Evolutionary conservation across 140 eudicot species (phyloP), one percentile per base, ranked within the genome.

Genomic region (Senecio squalidus): DNA sequence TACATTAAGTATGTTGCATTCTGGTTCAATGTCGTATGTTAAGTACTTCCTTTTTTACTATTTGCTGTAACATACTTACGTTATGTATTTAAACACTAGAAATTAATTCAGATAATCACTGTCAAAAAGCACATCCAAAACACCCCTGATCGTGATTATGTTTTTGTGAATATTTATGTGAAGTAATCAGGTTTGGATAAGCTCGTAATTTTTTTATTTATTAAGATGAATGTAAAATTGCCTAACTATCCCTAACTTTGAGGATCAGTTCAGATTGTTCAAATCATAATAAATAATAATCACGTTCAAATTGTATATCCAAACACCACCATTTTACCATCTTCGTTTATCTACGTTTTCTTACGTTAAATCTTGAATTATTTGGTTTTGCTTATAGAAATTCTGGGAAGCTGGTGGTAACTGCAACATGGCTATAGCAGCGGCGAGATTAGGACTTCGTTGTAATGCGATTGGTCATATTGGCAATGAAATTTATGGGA

Each of bases 381-480:
- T 21, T 27, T 68, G 46, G 31, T 58, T 71, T 58, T 75, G 29
- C 14, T 70, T 27, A 60, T 59, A 91, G 98, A 63, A 66, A 79
- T 79, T 59, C 60, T 91, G 98, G 98, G 98, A 92, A 80, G 98
- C 98, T 58, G 98, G 98, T 61, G 98, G 96, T 21, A 82, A 81
- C 70, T 81, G 92, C 82, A 92, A 87, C 74, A 81, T 82, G 78
- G 96, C 92, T 58, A 91, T 91, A 80, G 96, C 98, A 60, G 96
- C 96, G 69, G 88, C 96, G 18, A 82, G 98, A 45, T 69, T 92
- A 54, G 98, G 98, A 30, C 93, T 92, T 60, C 73, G 66, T 3
- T 89, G 94, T 51, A 60, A 59, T 25, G 60, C 75, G 5, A 70
- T 92, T 58, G 96, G 96, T 72, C 93, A 84, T 59, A 82, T 87